Conservation (phyloP, 164 flowering plant genomes). For the Cinnamomum micranthum region DNA sequence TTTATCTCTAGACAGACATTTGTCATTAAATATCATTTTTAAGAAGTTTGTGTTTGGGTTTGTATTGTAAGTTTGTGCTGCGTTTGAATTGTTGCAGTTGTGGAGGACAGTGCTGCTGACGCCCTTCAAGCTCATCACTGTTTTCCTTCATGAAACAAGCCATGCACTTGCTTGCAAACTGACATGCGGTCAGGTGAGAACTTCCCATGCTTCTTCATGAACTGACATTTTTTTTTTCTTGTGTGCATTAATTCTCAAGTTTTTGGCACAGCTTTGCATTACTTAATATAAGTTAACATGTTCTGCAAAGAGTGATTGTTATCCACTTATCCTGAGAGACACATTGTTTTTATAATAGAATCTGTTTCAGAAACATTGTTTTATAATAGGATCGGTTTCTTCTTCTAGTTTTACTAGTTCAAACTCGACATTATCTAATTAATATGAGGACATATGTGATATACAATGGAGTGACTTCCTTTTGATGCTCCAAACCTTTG, state of each 20-base stretch:
- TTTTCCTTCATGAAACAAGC: slow-evolving; percentile 50
- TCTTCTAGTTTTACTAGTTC: too few species aligned
- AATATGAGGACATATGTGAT: too few species aligned
- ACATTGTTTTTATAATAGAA: too few species aligned
- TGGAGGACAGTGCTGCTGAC: slow-evolving; percentile 47
- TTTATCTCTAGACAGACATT: background rate
- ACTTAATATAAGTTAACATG: background rate
- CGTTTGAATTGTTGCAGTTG: slow-evolving; percentile 22
- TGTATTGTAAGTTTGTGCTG: background rate
- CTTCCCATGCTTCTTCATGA: background rate
- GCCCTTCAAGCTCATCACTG: slow-evolving; percentile 54
- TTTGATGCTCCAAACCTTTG: too few species aligned
- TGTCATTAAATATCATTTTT: background rate
- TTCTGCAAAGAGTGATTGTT: background rate
- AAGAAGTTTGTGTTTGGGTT: background rate
- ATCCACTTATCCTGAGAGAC: too few species aligned
- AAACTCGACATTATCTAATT: too few species aligned
- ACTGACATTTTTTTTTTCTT: background rate
- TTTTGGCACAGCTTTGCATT: background rate
- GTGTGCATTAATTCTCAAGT: background rate
- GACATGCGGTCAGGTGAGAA: slow-evolving; percentile 42
- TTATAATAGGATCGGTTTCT: too few species aligned
- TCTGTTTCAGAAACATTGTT: too few species aligned
- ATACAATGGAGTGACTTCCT: too few species aligned
- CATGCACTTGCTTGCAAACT: slow-evolving; percentile 54